These are phyloP conservation scores for Penicillium ochrochloron DNA, from an alignment of 495 filamentous ascomycete species.

Conservation along the genomic window DNA sequence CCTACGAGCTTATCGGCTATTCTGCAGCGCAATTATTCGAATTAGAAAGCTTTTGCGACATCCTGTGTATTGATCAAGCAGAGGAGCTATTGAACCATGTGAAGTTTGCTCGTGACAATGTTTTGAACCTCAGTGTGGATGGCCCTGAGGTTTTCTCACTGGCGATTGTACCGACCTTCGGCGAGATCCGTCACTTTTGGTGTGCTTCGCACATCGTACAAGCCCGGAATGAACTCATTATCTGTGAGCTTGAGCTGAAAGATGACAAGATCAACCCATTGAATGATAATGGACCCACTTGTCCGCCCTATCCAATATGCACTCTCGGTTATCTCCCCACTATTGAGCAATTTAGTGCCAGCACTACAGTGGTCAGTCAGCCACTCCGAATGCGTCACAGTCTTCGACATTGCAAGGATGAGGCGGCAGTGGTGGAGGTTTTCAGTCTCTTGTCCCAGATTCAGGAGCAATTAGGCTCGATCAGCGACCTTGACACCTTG, in stretches of 20 bases:
- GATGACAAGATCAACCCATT: conserved; percentile 77
- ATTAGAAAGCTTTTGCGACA: conserved; percentile 74
- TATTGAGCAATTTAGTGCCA: conserved; percentile 69
- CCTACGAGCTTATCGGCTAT: conserved; percentile 74
- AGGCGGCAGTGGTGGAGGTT: conserved; percentile 89
- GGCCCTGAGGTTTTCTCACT: conserved; percentile 91
- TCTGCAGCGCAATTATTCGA: conserved; percentile 76
- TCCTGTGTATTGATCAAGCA: conserved; percentile 78
- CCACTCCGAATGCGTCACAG: conserved; percentile 82
- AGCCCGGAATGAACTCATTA: conserved; percentile 67
- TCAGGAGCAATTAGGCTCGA: conserved; percentile 60
- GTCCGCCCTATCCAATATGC: conserved; percentile 67
- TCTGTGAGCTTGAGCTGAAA: conserved; percentile 92
- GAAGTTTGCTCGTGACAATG: conserved; percentile 81
- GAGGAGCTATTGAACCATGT: conserved; percentile 84
- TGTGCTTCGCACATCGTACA: conserved; percentile 81
- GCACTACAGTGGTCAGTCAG: conserved; percentile 70
- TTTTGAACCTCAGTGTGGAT: conserved; percentile 65
- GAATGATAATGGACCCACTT: conserved; percentile 56
- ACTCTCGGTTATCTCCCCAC: conserved; percentile 73
- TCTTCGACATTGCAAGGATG: conserved; percentile 74
- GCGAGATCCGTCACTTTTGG: conserved; percentile 72
- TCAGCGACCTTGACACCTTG: conserved; percentile 59
- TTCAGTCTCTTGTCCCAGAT: conserved; percentile 77
- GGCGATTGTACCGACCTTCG: conserved; percentile 59